Percentiles rank a stretch among this genome's conserved stretches.
Conservation (phyloP, 768 basidiomycete species). For the Kwoniella shandongensis region DNA sequence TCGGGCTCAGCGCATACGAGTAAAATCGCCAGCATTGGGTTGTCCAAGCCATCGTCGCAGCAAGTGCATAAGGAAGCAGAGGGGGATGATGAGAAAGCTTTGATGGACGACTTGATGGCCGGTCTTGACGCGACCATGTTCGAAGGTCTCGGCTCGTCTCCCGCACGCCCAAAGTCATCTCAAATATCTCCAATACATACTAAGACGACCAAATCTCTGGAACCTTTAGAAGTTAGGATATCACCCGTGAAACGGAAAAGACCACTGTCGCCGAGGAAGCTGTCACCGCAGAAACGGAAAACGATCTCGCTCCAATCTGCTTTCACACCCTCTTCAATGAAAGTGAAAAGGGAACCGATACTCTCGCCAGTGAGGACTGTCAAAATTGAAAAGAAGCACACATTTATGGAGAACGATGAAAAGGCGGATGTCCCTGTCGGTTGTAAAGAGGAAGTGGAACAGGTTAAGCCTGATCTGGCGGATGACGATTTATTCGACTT, state of each 20-base stretch:
- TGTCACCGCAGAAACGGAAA: neutral
- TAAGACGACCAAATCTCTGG: conserved; percentile 1
- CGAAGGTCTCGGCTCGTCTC: conserved; percentile 56
- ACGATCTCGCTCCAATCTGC: neutral
- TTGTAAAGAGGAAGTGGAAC: neutral
- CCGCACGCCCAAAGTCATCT: conserved; percentile 18
- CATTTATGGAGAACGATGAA: too few species aligned
- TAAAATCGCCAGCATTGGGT: too few species aligned
- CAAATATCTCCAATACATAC: conserved; percentile 16
- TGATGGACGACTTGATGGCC: conserved; percentile 62
- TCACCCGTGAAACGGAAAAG: conserved; percentile 1
- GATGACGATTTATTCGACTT: conserved; percentile 35
- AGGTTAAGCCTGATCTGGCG: conserved; percentile 9
- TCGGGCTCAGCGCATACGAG: too few species aligned
- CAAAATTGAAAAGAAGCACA: too few species aligned
- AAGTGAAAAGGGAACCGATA: neutral
- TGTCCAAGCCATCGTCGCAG: too few species aligned
- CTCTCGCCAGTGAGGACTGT: too few species aligned
- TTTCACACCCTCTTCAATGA: conserved; percentile 2
- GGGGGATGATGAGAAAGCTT: conserved; percentile 60
- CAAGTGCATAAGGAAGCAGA: neutral
- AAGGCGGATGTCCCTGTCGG: conserved; percentile 4
- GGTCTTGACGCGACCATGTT: conserved; percentile 63
- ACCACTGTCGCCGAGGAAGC: neutral
- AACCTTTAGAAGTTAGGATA: conserved; percentile 8